These are phyloP conservation scores for Vitis cinerea DNA, from an alignment of 164 flowering plant genomes.

Conservation along the genomic window DNA sequence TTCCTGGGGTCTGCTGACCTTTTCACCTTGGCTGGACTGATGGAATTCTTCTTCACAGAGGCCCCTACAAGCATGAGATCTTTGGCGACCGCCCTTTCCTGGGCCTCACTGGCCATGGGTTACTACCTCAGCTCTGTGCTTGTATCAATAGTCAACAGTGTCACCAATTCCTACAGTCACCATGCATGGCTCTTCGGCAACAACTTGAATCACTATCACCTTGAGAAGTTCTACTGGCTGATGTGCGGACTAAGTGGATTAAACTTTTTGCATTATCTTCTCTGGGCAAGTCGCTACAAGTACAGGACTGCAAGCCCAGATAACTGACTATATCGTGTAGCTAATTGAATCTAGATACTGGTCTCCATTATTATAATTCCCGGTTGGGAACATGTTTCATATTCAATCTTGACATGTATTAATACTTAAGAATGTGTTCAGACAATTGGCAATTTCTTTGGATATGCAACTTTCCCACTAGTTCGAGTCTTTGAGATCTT, in stretches of 20 bases:
- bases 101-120: conserved; percentile 83
- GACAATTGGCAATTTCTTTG: no score
- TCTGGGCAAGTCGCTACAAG: conserved; percentile 69
- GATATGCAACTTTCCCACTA: no score
- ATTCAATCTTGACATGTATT: no score
- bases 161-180: conserved; percentile 34
- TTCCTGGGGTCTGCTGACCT: conserved; percentile 89
- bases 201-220: conserved; percentile 69
- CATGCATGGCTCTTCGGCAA: conserved; percentile 67
- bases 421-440: no score
- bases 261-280: conserved; percentile 69
- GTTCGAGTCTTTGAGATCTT: no score
- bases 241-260: conserved; percentile 65
- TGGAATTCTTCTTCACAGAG: conserved; percentile 92
- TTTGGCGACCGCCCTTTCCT: conserved; percentile 79
- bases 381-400: no score
- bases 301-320: conserved; percentile 34
- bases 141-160: conserved; percentile 54
- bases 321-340: no score
- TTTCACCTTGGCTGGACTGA: conserved; percentile 77
- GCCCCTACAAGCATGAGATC: conserved; percentile 85
- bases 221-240: conserved; percentile 79
- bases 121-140: conserved; percentile 82
- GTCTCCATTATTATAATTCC: no score
- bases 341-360: no score